Conservation (phyloP, 2,329 filamentous ascomycete genomes). For the Sporothrix globosa region DNA sequence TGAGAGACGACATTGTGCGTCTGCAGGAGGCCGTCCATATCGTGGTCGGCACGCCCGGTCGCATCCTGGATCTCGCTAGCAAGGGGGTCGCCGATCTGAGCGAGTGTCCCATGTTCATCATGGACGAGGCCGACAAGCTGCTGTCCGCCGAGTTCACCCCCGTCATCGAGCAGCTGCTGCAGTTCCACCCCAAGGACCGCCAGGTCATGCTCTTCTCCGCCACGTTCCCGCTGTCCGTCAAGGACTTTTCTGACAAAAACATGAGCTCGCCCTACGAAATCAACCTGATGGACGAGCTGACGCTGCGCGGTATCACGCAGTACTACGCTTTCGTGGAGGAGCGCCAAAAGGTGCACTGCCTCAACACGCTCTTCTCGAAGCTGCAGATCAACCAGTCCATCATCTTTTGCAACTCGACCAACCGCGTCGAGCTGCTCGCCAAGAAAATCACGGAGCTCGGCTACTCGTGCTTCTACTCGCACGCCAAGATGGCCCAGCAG, state of each 20-base stretch:
- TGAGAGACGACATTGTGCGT: conserved; percentile 96
- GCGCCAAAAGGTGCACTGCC: conserved; percentile 97
- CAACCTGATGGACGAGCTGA: conserved; percentile 99
- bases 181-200: conserved; percentile 94
- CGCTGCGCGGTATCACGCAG: conserved; percentile 95
- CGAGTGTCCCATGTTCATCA: conserved; percentile 96
- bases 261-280: conserved; percentile 97
- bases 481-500: conserved; percentile 96
- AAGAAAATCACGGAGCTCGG: conserved; percentile 99
- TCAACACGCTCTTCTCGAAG: conserved; percentile 98
- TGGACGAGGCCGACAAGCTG: conserved; percentile 99
- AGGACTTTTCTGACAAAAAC: conserved; percentile 97
- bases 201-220: conserved; percentile 99
- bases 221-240: conserved; percentile 95
- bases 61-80: conserved; percentile 93
- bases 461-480: conserved; percentile 99
- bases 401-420: conserved; percentile 99
- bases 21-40: conserved; percentile 94
- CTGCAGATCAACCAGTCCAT: conserved; percentile 99
- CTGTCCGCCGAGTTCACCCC: conserved; percentile 96
- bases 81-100: conserved; percentile 96
- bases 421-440: conserved; percentile 92
- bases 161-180: conserved; percentile 92
- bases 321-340: conserved; percentile 99
- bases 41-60: conserved; percentile 93